Percentiles rank a stretch among this genome's conserved stretches.
These are phyloP conservation scores for Stephania yunnanensis DNA, from an alignment of 164 flowering plant species.

Conservation along the genomic window DNA sequence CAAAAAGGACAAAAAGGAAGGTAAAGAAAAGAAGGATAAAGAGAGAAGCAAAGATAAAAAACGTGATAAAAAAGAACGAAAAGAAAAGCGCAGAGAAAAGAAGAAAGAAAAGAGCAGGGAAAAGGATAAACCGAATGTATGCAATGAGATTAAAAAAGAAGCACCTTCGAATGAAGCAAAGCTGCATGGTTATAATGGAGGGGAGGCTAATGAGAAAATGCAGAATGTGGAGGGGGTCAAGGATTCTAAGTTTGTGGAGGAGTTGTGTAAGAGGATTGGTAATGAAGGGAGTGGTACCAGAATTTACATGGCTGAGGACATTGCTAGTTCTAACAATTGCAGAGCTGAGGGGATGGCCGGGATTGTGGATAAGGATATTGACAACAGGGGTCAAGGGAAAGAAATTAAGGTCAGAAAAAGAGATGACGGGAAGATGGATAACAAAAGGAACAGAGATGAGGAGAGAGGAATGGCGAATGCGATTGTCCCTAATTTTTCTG, in stretches of 20 bases:
- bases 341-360: conserved; percentile 31
- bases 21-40: conserved; percentile 32
- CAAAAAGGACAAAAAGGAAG: conserved; percentile 31
- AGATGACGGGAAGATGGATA: conserved; percentile 27
- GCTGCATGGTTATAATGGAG: conserved; percentile 23
- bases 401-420: conserved; percentile 27
- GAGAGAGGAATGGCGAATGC: conserved; percentile 21
- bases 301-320: conserved; percentile 29
- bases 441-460: conserved; percentile 21
- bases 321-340: conserved; percentile 25
- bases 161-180: conserved; percentile 13
- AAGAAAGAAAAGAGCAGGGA: conserved; percentile 52
- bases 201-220: conserved; percentile 21
- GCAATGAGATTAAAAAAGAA: conserved; percentile 30
- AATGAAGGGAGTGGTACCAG: conserved; percentile 36
- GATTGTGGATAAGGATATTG: conserved; percentile 23
- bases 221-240: conserved; percentile 21
- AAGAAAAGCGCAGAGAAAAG: conserved; percentile 57
- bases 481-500: conserved; percentile 18
- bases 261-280: conserved; percentile 38
- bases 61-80: conserved; percentile 58
- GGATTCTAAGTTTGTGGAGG: conserved; percentile 39
- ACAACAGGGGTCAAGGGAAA: conserved; percentile 24
- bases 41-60: conserved; percentile 39
- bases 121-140: conserved; percentile 5